phyloP scores from a whole-genome alignment of 129 eudicot genomes.

The Chrysanthemum seticuspe region DNA sequence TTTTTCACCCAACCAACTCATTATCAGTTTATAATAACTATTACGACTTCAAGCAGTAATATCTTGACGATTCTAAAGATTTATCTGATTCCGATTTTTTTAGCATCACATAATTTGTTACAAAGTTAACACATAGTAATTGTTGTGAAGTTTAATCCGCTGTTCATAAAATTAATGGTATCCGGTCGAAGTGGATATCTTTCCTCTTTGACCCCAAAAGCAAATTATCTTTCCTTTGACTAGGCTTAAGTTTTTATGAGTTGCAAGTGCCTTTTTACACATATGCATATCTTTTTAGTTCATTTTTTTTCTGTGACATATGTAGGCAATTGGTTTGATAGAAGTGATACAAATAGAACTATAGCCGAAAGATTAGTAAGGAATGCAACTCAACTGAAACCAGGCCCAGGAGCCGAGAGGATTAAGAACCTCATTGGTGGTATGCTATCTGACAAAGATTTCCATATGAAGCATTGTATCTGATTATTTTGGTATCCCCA shows the following conservation, averaged over 20 bases:
- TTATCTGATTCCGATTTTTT: too few relatives aligned
- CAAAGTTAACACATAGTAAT: neutral
- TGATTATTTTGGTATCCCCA: conserved; percentile 12
- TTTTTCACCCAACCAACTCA: too few relatives aligned
- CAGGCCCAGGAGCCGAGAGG: conserved; percentile 80
- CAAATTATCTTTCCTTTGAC: neutral
- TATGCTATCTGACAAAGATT: conserved; percentile 63
- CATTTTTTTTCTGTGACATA: neutral
- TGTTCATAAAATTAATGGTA: neutral
- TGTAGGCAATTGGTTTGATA: conserved; percentile 66
- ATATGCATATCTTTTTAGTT: neutral
- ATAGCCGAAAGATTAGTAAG: conserved; percentile 19
- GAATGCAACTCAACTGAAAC: conserved; percentile 52
- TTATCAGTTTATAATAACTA: too few relatives aligned
- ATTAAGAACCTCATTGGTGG: conserved; percentile 52
- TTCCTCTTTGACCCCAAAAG: neutral
- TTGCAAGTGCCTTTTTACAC: neutral
- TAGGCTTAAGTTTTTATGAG: neutral
- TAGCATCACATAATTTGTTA: too few relatives aligned
- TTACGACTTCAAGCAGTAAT: too few relatives aligned
- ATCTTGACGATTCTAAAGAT: too few relatives aligned
- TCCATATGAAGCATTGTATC: conserved; percentile 59
- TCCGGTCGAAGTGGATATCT: neutral
- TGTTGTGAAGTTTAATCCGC: neutral
- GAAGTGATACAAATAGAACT: conserved; percentile 38